phyloP scores from a whole-genome alignment of 345 rosid genomes.

The Kernera saxatilis region DNA sequence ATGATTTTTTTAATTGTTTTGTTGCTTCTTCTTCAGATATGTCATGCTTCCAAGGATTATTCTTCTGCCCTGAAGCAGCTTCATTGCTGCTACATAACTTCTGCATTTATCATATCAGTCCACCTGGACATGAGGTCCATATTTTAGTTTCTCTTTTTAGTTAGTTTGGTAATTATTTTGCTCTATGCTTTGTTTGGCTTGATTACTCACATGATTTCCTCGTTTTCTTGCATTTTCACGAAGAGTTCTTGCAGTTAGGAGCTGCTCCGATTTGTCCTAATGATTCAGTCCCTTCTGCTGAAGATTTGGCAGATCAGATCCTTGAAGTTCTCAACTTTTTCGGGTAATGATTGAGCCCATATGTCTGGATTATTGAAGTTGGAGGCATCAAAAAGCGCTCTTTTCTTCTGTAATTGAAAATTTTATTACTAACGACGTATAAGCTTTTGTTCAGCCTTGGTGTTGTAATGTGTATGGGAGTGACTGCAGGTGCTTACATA shows the following conservation, averaged over 20 bases:
- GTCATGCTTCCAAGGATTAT: constrained; percentile 92
- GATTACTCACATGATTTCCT: background rate
- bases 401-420: background rate
- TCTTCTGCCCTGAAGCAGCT: constrained; percentile 95
- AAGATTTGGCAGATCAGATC: constrained; percentile 91
- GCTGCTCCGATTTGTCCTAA: constrained; percentile 58
- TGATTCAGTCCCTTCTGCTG: constrained; percentile 51
- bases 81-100: constrained; percentile 91
- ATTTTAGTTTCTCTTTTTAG: constrained; percentile 31
- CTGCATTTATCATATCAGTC: constrained; percentile 90
- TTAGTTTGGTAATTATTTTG: background rate
- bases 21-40: constrained; percentile 49
- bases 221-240: constrained; percentile 37
- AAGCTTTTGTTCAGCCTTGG: constrained; percentile 55
- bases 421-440: background rate
- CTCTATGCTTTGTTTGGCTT: background rate
- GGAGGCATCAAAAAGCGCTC: background rate
- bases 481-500: constrained; percentile 91
- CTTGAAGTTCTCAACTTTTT: constrained; percentile 83
- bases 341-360: constrained; percentile 40
- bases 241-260: constrained; percentile 93
- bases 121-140: constrained; percentile 99
- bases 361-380: constrained; percentile 6
- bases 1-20: background rate
- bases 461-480: constrained; percentile 95